phyloP scores from a whole-genome alignment of 2,329 filamentous ascomycete genomes.

The Ilyonectria destructans region DNA sequence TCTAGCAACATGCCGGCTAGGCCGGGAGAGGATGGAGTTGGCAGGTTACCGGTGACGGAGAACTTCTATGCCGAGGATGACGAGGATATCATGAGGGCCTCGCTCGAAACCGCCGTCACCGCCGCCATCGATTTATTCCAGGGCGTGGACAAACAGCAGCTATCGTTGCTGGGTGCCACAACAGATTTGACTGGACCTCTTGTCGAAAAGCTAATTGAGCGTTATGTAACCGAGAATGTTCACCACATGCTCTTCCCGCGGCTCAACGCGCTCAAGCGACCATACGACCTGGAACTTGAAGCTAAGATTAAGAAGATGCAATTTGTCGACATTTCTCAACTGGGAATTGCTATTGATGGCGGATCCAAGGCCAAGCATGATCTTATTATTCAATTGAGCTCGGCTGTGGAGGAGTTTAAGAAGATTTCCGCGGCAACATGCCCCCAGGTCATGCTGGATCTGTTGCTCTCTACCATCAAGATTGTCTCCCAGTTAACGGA shows the following conservation, averaged over 20 bases:
- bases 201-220: conserved; percentile 94
- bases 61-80: conserved; percentile 88
- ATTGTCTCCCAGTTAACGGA: conserved; percentile 80
- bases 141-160: conserved; percentile 93
- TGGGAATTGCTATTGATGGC: conserved; percentile 89
- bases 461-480: conserved; percentile 86
- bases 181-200: conserved; percentile 94
- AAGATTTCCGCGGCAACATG: conserved; percentile 85
- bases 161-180: conserved; percentile 91
- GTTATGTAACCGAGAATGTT: conserved; percentile 93
- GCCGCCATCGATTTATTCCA: conserved; percentile 97
- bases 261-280: conserved; percentile 82
- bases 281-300: conserved; percentile 91
- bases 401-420: conserved; percentile 90
- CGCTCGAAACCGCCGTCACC: conserved; percentile 92
- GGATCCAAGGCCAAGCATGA: conserved; percentile 86
- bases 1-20: conserved; percentile 64
- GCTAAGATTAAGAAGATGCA: conserved; percentile 94
- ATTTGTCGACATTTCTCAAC: conserved; percentile 93
- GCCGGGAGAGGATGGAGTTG: conserved; percentile 51
- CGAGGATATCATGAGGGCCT: conserved; percentile 90
- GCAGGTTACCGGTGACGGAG: conserved; percentile 68
- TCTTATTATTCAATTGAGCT: conserved; percentile 81
- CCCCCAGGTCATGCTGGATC: conserved; percentile 91
- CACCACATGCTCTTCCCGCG: conserved; percentile 91